Percentiles rank a stretch among this genome's conserved stretches.
phyloP scores from a whole-genome alignment of 2,329 filamentous ascomycete genomes.

The Neonectria coccinea region DNA sequence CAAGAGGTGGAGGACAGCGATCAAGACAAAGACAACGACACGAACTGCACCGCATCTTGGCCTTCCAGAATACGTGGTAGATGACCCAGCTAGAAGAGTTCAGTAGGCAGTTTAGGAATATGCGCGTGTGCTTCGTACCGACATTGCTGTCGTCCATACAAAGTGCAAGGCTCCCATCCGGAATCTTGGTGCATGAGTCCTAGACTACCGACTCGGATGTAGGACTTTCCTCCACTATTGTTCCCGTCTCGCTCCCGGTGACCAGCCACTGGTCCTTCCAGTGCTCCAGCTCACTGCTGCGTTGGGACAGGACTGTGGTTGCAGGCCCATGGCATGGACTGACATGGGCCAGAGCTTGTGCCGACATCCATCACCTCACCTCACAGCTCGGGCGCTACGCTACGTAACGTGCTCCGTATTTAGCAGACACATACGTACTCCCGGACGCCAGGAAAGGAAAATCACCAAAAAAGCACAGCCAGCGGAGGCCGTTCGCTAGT shows the following conservation, averaged over 20 bases:
- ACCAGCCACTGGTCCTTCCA: background rate
- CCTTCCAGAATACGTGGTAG: background rate
- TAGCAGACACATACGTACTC: constrained; percentile 22
- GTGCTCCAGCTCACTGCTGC: constrained; percentile 18
- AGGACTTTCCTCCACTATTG: constrained; percentile 22
- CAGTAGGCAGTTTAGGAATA: constrained; percentile 8
- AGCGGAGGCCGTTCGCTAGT: constrained; percentile 5
- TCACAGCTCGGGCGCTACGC: constrained; percentile 17
- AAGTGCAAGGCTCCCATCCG: background rate
- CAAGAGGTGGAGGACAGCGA: background rate
- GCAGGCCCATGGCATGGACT: constrained; percentile 35
- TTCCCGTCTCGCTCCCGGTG: constrained; percentile 4
- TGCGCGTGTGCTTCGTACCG: constrained; percentile 1
- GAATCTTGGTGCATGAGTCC: constrained; percentile 15
- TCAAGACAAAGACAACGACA: background rate
- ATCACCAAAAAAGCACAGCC: constrained; percentile 20
- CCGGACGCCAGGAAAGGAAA: constrained; percentile 20
- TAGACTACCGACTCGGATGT: constrained; percentile 22
- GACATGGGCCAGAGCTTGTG: constrained; percentile 40
- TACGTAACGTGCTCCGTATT: constrained; percentile 30
- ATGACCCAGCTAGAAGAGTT: background rate
- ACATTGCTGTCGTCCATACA: background rate
- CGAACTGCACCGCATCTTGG: background rate
- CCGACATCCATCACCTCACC: constrained; percentile 39
- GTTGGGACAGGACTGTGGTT: constrained; percentile 40